Evolutionary conservation across 2,329 filamentous ascomycete genomes (phyloP).

Genomic region (Alternaria gaisen): DNA sequence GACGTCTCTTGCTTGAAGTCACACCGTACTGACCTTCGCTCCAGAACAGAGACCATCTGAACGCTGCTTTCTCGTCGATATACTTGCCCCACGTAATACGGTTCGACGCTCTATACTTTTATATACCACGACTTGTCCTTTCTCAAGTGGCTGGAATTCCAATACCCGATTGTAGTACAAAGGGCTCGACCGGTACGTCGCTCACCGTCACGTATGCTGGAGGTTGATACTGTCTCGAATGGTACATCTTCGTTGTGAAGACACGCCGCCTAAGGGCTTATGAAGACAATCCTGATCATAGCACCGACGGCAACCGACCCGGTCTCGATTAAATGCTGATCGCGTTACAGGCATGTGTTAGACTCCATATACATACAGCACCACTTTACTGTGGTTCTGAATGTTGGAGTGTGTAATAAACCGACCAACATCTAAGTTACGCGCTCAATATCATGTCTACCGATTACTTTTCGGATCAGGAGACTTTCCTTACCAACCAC

Average conservation of each 20-base stretch:
- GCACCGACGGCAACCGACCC: neutral
- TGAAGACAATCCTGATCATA: neutral
- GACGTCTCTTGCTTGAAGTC: neutral
- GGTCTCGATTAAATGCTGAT: conserved; percentile 17
- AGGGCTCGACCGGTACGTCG: conserved; percentile 18
- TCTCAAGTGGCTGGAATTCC: neutral
- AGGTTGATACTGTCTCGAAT: neutral
- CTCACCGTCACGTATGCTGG: neutral
- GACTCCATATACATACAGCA: conserved; percentile 22
- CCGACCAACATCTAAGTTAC: neutral
- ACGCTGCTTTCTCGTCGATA: conserved; percentile 1
- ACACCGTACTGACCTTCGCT: conserved; percentile 17
- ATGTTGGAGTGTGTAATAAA: neutral
- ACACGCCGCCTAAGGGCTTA: neutral
- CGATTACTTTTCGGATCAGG: conserved; percentile 60
- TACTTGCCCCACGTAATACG: conserved; percentile 11
- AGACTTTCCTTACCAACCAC: conserved; percentile 53
- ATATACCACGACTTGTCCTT: conserved; percentile 1
- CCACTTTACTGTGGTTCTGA: conserved; percentile 45
- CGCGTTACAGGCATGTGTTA: conserved; percentile 41
- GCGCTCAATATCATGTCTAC: conserved; percentile 39
- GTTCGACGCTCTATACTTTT: conserved; percentile 1
- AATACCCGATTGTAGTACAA: neutral
- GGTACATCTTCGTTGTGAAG: neutral
- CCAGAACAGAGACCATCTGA: conserved; percentile 2